Percentiles rank a stretch among this genome's conserved stretches.
These are phyloP conservation scores for Lactarius deliciosus DNA, from an alignment of 768 basidiomycete species.

Conservation along the genomic window DNA sequence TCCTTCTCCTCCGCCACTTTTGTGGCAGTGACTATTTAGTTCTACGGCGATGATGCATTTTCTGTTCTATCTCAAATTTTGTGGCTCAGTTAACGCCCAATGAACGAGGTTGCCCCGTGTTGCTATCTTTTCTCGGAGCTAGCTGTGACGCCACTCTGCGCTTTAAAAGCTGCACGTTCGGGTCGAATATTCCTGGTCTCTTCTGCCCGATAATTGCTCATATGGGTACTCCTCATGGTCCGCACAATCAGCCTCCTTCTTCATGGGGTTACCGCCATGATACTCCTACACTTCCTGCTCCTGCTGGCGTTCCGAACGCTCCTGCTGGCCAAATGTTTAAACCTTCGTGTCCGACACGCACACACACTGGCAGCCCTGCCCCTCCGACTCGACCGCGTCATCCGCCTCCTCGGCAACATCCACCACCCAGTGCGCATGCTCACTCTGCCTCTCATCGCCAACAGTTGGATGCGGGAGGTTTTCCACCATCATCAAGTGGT, in stretches of 20 bases:
- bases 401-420: background rate
- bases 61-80: too few species aligned
- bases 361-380: background rate
- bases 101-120: slow-evolving; percentile 1
- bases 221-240: background rate
- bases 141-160: background rate
- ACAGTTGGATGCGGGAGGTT: background rate
- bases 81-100: background rate
- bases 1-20: background rate
- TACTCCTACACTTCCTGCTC: background rate
- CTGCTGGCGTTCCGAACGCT: background rate
- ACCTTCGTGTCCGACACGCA: background rate
- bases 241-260: slow-evolving; percentile 3
- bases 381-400: background rate
- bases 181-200: background rate
- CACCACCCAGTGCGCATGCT: background rate
- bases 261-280: background rate
- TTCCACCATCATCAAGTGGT: background rate
- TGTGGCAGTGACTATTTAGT: background rate
- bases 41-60: slow-evolving; percentile 1
- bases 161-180: slow-evolving; percentile 9
- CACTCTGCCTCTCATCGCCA: background rate
- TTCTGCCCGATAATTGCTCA: background rate
- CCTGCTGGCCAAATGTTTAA: background rate
- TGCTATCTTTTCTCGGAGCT: background rate